A percentile compares a stretch with the other conserved stretches of the same genome.
Evolutionary conservation across 768 basidiomycete species (phyloP).

Genomic region (Gyrodon lividus): DNA sequence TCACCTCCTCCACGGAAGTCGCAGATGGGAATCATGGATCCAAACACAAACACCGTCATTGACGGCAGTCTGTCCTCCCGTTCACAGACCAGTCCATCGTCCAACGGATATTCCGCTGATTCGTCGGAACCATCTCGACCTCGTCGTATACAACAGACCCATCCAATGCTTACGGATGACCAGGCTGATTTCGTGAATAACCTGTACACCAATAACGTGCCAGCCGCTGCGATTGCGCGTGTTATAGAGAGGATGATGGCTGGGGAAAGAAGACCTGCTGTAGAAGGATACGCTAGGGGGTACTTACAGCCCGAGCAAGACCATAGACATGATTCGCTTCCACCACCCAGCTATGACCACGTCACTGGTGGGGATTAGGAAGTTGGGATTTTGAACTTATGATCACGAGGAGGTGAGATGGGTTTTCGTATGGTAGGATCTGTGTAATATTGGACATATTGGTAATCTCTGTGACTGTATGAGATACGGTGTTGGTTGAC

Average conservation of each 20-base stretch:
- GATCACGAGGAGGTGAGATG: no score
- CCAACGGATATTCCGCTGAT: neutral
- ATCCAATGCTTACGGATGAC: constrained; percentile 15
- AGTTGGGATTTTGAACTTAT: no score
- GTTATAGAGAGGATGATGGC: constrained; percentile 23
- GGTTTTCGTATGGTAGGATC: neutral
- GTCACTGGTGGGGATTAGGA: neutral
- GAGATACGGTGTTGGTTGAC: neutral
- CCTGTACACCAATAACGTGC: constrained; percentile 14
- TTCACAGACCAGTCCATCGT: neutral
- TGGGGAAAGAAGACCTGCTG: constrained; percentile 6
- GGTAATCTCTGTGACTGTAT: neutral
- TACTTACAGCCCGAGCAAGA: neutral
- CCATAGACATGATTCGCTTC: neutral
- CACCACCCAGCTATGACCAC: constrained; percentile 17
- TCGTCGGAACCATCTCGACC: constrained; percentile 1
- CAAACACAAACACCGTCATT: neutral
- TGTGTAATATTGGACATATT: neutral
- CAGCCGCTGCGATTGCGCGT: constrained; percentile 14
- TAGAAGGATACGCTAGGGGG: constrained; percentile 1
- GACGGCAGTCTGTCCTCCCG: neutral
- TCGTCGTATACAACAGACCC: constrained; percentile 5
- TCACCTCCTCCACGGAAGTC: constrained; percentile 3
- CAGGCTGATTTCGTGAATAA: constrained; percentile 19
- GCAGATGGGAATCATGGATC: neutral